Evolutionary conservation across 2,329 filamentous ascomycete genomes (phyloP).

Genomic region (Cryphonectria nitschkei): DNA sequence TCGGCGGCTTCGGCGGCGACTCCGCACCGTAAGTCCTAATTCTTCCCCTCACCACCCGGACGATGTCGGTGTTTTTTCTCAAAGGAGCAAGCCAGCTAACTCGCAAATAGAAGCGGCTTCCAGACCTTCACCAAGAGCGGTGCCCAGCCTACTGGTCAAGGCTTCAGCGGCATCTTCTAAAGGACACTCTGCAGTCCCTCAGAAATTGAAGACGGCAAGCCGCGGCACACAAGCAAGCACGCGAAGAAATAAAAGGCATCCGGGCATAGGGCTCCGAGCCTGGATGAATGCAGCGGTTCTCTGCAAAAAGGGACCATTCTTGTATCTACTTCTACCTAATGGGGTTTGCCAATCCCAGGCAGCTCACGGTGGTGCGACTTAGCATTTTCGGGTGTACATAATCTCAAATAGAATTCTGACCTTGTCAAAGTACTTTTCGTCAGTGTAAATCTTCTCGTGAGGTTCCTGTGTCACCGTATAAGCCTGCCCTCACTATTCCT

Average conservation of each 20-base stretch:
- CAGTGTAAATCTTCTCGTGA: too few relatives aligned
- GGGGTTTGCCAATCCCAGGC: not conserved
- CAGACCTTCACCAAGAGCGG: constrained; percentile 16
- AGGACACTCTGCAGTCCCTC: not conserved
- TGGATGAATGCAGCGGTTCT: not conserved
- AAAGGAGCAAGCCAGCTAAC: not conserved
- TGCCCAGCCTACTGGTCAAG: constrained; percentile 1
- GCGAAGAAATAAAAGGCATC: not conserved
- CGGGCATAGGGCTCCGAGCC: not conserved
- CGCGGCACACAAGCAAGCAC: not conserved
- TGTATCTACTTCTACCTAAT: constrained; percentile 11
- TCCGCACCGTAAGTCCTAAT: not conserved
- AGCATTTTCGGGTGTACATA: not conserved
- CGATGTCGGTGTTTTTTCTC: not conserved
- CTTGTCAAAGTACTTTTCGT: not conserved
- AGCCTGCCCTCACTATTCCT: too few relatives aligned
- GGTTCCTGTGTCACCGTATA: too few relatives aligned
- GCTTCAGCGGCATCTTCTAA: constrained; percentile 7
- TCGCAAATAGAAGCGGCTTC: constrained; percentile 11
- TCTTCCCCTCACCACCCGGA: not conserved
- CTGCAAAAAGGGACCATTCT: not conserved
- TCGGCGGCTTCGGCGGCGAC: constrained; percentile 12
- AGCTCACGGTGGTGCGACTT: not conserved
- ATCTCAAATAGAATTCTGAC: not conserved
- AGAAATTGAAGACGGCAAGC: not conserved